Conservation (phyloP, 805 yeast species). For the Cyberlindnera euphorbiae region DNA sequence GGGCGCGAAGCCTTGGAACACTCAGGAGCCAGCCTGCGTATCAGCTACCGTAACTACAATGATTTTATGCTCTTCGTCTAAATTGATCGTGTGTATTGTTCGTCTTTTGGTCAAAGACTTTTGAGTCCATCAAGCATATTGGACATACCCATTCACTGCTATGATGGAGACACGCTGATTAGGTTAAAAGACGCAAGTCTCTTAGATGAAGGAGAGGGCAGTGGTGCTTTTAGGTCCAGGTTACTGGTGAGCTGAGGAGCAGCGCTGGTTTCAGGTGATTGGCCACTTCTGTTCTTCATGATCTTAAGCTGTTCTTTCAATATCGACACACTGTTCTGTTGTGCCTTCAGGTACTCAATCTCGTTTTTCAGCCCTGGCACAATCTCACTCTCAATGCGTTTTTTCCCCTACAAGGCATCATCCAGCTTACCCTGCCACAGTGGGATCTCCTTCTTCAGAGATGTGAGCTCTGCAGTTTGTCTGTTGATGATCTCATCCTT, state of each 20-base stretch:
- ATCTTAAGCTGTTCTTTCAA: constrained; percentile 26
- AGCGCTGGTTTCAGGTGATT: no score
- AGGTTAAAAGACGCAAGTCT: constrained; percentile 16
- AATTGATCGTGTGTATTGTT: no score
- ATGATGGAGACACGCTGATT: constrained; percentile 10
- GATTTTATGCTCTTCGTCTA: no score
- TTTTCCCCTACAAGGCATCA: constrained; percentile 36
- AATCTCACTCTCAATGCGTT: constrained; percentile 36
- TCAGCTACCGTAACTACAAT: no score
- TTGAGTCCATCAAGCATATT: no score
- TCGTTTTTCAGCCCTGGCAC: constrained; percentile 45
- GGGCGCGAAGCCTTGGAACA: no score
- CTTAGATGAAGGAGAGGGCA: constrained; percentile 4
- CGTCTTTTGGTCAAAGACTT: no score
- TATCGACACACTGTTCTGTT: constrained; percentile 20
- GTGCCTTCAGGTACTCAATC: constrained; percentile 30
- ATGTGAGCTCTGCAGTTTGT: constrained; percentile 41
- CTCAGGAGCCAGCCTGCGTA: no score
- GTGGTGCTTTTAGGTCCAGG: neutral
- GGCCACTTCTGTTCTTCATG: constrained; percentile 25
- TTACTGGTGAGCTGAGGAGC: neutral
- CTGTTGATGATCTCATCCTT: constrained; percentile 46
- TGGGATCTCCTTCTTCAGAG: constrained; percentile 32
- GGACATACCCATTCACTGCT: neutral
- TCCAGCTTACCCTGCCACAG: constrained; percentile 36